phyloP scores from a whole-genome alignment of 345 rosid genomes.

The Laguncularia racemosa region DNA sequence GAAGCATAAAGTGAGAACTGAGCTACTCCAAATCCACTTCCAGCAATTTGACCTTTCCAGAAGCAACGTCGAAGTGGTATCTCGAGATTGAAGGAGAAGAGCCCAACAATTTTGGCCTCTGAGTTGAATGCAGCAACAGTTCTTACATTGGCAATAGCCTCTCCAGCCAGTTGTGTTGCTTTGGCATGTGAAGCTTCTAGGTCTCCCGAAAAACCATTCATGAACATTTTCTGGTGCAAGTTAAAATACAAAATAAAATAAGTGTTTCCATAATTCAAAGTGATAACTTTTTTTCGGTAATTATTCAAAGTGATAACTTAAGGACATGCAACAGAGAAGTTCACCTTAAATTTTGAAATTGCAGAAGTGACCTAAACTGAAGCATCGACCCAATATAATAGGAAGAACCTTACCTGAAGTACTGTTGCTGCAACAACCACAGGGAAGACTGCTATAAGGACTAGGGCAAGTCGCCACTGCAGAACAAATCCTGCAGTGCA shows the following conservation, averaged over 20 bases:
- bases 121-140: constrained; percentile 98
- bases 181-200: constrained; percentile 90
- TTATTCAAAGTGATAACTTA: too few relatives aligned
- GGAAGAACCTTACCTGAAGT: constrained; percentile 59
- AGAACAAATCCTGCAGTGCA: constrained; percentile 95
- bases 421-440: constrained; percentile 98
- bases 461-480: constrained; percentile 99
- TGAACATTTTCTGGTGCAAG: constrained; percentile 85
- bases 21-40: constrained; percentile 93
- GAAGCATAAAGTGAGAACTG: constrained; percentile 92
- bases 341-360: not conserved
- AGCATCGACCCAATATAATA: not conserved
- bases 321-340: not conserved
- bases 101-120: constrained; percentile 74
- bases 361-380: not conserved
- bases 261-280: not conserved
- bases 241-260: constrained; percentile 1
- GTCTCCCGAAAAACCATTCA: constrained; percentile 96
- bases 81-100: constrained; percentile 73
- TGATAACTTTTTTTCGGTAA: too few relatives aligned
- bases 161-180: constrained; percentile 94
- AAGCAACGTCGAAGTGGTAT: constrained; percentile 77
- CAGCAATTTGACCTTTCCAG: constrained; percentile 99
- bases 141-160: constrained; percentile 92
- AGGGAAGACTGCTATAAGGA: constrained; percentile 88